Base-by-base conservation (phyloP, 352 stramenopile genomes). In the Globisporangium echinulatum region DNA sequence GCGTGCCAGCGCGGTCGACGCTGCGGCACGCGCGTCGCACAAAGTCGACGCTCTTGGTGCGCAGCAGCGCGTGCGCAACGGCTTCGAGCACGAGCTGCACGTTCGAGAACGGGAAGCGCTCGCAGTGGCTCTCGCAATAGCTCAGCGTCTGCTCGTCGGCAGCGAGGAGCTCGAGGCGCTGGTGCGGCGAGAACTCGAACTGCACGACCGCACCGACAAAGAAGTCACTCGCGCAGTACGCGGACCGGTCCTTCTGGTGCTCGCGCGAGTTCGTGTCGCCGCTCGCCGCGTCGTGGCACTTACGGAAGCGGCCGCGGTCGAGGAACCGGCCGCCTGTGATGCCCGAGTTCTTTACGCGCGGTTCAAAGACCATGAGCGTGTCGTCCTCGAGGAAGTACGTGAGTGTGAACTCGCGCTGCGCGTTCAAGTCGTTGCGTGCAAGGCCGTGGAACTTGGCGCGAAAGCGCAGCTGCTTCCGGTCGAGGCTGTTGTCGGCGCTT, bases 371-470 rank as follows among this genome's bases (percentile, higher is more conserved):
- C 3, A 74, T 61, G 15, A 94, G 60, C 39, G 87, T 94, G 51
- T 88, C 83, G 57, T 96, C 83, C 37, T 85, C 81, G 25, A 94
- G 66, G 62, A 80, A 94, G 56, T 79, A 93, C 37, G 79, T 88
- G 56, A 96, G 54, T 10, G 94, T 76, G 61, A 96, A 95, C 55
- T 78, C 64, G 8, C 86, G 75, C 39, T 80, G 59, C 0, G 62
- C 59, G 52, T 90, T 79, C 37, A 76, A 52, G 47, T 87, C 70
- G 19, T 60, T 59, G 1, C 47, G 43, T 19, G 39, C 59, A 2
- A 80, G 57, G 2, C 68, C 76, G 61, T 75, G 68, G 55, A 90
- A 90, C 7, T 73, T 72, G 44, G 81, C 82, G 48, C 79, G 79
- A 65, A 94, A 94, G 11, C 84, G 75, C 15, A 94, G 73, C 56